phyloP scores from a whole-genome alignment of 768 basidiomycete genomes.

The Tricholoma saponaceum region DNA sequence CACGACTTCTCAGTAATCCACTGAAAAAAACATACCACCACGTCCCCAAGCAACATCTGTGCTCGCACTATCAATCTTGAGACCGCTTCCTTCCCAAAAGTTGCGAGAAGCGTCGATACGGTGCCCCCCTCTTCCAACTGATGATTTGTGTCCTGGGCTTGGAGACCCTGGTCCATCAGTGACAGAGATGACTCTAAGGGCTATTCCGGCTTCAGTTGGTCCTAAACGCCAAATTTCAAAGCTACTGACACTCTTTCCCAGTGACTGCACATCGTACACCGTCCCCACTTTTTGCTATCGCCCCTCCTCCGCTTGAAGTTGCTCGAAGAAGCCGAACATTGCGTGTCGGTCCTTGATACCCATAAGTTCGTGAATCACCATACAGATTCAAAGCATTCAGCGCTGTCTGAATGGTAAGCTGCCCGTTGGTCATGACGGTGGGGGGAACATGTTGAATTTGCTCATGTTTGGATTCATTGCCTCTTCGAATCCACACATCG shows the following conservation, averaged over 20 bases:
- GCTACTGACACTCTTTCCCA: slow-evolving; percentile 64
- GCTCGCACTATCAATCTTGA: slow-evolving; percentile 74
- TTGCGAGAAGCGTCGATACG: slow-evolving; percentile 72
- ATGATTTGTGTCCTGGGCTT: slow-evolving; percentile 45
- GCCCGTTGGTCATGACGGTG: slow-evolving; percentile 3
- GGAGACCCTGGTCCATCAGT: slow-evolving; percentile 39
- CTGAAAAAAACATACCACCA: slow-evolving; percentile 42
- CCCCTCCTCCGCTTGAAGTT: slow-evolving; percentile 57
- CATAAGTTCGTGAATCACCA: slow-evolving; percentile 38
- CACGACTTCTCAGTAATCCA: not conserved
- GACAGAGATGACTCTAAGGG: slow-evolving; percentile 57
- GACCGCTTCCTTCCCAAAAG: slow-evolving; percentile 71
- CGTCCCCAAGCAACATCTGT: slow-evolving; percentile 82
- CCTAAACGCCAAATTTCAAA: not conserved
- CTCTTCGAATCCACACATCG: too few relatives aligned
- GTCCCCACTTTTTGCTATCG: slow-evolving; percentile 66
- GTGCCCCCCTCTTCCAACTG: slow-evolving; percentile 55
- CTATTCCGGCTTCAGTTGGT: slow-evolving; percentile 27
- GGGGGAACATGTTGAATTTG: not conserved
- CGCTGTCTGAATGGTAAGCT: slow-evolving; percentile 5
- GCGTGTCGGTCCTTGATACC: slow-evolving; percentile 38
- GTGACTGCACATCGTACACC: slow-evolving; percentile 65
- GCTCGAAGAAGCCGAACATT: slow-evolving; percentile 60
- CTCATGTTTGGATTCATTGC: not conserved
- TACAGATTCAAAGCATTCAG: slow-evolving; percentile 18